phyloP scores from a whole-genome alignment of 495 filamentous ascomycete species.

The Xylaria castorea region DNA sequence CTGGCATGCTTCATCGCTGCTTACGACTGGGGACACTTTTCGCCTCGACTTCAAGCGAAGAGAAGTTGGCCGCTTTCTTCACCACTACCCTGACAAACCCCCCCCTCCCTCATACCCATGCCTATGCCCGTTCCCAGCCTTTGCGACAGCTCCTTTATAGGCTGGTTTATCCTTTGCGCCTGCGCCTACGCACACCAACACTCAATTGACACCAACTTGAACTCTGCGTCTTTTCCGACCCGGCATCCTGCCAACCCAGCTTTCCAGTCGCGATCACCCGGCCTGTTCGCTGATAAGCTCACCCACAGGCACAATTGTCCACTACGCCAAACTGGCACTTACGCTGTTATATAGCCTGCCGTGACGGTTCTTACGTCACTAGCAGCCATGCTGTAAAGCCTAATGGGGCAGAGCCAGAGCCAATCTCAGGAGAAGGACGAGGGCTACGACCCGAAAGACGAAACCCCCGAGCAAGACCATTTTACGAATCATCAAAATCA shows the following conservation, averaged over 20 bases:
- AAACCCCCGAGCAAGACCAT: neutral
- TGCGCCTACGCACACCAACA: neutral
- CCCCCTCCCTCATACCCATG: neutral
- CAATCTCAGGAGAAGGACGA: constrained; percentile 9
- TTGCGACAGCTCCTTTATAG: neutral
- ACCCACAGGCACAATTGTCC: neutral
- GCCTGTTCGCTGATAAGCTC: neutral
- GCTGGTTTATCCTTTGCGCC: neutral
- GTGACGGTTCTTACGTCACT: constrained; percentile 13
- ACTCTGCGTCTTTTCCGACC: neutral
- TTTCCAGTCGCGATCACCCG: neutral
- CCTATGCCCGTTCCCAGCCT: neutral
- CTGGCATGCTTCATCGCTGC: neutral
- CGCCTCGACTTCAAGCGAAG: neutral
- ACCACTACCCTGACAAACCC: neutral
- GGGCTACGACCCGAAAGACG: neutral
- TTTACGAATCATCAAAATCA: neutral
- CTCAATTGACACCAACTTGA: neutral
- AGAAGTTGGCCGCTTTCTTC: neutral
- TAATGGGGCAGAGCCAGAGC: constrained; percentile 22
- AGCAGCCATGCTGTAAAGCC: constrained; percentile 24
- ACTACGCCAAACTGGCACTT: neutral
- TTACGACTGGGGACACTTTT: neutral
- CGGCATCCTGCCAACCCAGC: neutral
- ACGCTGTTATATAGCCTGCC: constrained; percentile 3